Evolutionary conservation across 148 eudicot species (phyloP).

Genomic region (Fagopyrum tataricum): DNA sequence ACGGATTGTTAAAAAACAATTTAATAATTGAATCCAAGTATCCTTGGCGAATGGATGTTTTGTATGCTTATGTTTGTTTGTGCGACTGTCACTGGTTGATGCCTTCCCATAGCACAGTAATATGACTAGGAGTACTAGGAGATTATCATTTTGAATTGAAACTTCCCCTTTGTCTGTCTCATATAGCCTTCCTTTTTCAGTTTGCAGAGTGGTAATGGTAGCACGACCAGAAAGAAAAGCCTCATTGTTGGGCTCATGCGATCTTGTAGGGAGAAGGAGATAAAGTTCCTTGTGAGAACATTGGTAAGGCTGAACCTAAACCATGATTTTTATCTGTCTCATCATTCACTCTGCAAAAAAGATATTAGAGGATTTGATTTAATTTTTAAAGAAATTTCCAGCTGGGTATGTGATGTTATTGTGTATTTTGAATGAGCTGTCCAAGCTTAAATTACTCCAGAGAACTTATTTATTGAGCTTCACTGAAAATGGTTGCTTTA

Average conservation of each 20-base stretch:
- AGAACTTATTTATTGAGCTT: background rate
- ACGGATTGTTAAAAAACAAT: background rate
- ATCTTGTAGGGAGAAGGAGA: slow-evolving; percentile 92
- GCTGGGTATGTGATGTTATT: background rate
- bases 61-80: background rate
- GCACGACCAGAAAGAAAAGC: slow-evolving; percentile 73
- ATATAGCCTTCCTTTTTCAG: slow-evolving; percentile 30
- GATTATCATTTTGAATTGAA: background rate
- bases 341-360: background rate
- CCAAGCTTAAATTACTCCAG: background rate
- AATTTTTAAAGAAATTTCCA: background rate
- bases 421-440: background rate
- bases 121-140: background rate
- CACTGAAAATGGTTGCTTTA: background rate
- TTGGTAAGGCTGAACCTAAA: slow-evolving; percentile 46
- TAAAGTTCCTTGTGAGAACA: slow-evolving; percentile 89
- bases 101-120: background rate
- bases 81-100: background rate
- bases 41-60: background rate
- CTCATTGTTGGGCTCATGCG: slow-evolving; percentile 80
- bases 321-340: background rate
- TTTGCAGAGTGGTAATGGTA: slow-evolving; percentile 83
- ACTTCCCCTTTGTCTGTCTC: slow-evolving; percentile 9
- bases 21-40: background rate
- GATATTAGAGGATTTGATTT: background rate